These are phyloP conservation scores for Apophysomyces sp. DNA, from an alignment of 371 early-diverging fungal genomes.

Conservation along the genomic window DNA sequence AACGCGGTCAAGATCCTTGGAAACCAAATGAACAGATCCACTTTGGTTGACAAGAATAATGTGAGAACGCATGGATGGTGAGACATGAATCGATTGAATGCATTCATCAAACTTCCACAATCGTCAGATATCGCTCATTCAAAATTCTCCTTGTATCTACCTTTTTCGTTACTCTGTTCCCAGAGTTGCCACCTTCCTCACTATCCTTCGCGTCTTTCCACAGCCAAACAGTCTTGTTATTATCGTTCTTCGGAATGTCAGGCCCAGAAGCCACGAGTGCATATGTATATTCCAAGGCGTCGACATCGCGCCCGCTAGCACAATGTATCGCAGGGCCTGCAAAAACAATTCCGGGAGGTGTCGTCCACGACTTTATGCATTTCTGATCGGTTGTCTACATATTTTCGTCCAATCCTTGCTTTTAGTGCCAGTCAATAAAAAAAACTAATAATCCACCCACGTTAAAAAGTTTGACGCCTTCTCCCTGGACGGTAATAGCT, in stretches of 20 bases:
- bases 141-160: slow-evolving; percentile 7
- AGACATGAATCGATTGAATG: slow-evolving; percentile 51
- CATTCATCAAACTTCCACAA: slow-evolving; percentile 44
- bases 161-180: slow-evolving; percentile 27
- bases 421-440: background rate
- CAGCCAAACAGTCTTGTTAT: slow-evolving; percentile 53
- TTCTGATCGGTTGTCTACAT: slow-evolving; percentile 58
- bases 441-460: slow-evolving; percentile 31
- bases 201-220: slow-evolving; percentile 42
- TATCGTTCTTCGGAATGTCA: slow-evolving; percentile 52
- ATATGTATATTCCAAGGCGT: slow-evolving; percentile 49
- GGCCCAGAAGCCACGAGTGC: slow-evolving; percentile 55
- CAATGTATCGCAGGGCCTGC: slow-evolving; percentile 50
- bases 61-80: slow-evolving; percentile 47
- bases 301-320: slow-evolving; percentile 28
- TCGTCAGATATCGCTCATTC: background rate
- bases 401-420: background rate
- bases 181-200: slow-evolving; percentile 19
- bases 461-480: slow-evolving; percentile 60
- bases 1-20: slow-evolving; percentile 52
- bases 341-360: slow-evolving; percentile 58
- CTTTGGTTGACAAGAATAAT: slow-evolving; percentile 50
- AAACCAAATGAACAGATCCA: slow-evolving; percentile 51
- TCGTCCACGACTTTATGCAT: slow-evolving; percentile 58
- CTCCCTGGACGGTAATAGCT: slow-evolving; percentile 59